Base-by-base conservation (phyloP, 2,329 filamentous ascomycete genomes). In the Fusarium penzigii region DNA sequence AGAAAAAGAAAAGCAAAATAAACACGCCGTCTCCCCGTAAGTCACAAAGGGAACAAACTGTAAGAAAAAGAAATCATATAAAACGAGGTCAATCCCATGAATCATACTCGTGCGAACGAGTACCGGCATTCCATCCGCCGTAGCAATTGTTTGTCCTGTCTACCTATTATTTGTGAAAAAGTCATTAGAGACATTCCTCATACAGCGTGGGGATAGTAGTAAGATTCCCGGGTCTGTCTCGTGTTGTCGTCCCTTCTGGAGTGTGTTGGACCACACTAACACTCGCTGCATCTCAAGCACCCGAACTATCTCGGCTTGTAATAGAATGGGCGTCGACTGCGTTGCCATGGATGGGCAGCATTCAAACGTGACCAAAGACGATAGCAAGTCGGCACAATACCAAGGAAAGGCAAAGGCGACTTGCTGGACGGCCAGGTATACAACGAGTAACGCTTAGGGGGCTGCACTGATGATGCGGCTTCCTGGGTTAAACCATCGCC, bases 131-230 rank as follows among this genome's bases (percentile, higher is more conserved):
- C 29, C 49, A 49, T 34, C 34, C 46, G 55, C 61, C 61, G 44
- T 49, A 62, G 44, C 51, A 45, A 48, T 53, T 62, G 54, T 58
- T 55, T 64, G 56, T 61, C 55, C 58, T 58, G 58, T 65, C 62
- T 65, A 64, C 61, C 61, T 64, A 59, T 59, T 61, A 62, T 57
- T 64, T 61, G 54, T 59, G 49, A 59, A 36, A 55, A 54, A 54
- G 53, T 64, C 63, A 65, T 65, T 65, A 65, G 55, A 64, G 48
- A 52, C 53, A 41, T 51, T 62, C 52, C 55, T 55, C 50, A 45
- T 55, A 36, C 51, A 48, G 60, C 48, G 46, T 55, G 44, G 48
- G 43, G 36, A 25, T 25, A 25, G 20, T 25, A 48, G 44, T 52
- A 48, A 52, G 49, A 25, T 42, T 55, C 47, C 32, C 48, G 42